phyloP scores from a whole-genome alignment of 306 rosid genomes.

The Hylodesmum podocarpum region DNA sequence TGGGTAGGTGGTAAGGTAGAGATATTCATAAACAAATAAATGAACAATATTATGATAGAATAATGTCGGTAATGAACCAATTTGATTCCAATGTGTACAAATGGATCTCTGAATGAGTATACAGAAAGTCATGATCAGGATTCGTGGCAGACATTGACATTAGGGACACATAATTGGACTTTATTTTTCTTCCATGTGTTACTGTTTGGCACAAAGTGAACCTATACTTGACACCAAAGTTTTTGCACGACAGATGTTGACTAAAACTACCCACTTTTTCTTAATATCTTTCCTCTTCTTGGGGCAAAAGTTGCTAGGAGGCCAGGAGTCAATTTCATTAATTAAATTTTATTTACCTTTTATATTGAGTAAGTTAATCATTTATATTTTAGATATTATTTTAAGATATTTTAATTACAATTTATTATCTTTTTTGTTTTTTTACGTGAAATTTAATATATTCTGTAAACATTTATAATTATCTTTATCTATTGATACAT shows the following conservation, averaged over 20 bases:
- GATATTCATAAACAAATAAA: not conserved
- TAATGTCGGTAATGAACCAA: constrained; percentile 33
- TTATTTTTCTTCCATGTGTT: constrained; percentile 26
- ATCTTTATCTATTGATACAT: too few species aligned
- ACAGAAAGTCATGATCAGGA: constrained; percentile 15
- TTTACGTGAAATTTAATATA: too few species aligned
- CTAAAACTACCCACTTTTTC: not conserved
- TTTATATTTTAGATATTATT: too few species aligned
- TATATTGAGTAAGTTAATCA: too few species aligned
- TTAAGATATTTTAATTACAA: too few species aligned
- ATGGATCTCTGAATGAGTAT: not conserved
- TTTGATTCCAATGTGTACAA: not conserved
- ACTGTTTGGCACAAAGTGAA: not conserved
- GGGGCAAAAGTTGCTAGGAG: too few species aligned
- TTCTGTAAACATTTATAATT: too few species aligned
- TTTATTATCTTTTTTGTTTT: too few species aligned
- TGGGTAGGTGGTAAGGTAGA: not conserved
- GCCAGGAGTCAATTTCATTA: too few species aligned
- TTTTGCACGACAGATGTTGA: constrained; percentile 17
- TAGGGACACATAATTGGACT: not conserved
- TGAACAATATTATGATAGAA: not conserved
- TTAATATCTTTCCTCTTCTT: not conserved
- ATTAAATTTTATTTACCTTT: too few species aligned
- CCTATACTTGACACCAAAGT: constrained; percentile 23
- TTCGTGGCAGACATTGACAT: constrained; percentile 39